phyloP scores from a whole-genome alignment of 2,329 filamentous ascomycete genomes.

The Ceratocystis ficicola region DNA sequence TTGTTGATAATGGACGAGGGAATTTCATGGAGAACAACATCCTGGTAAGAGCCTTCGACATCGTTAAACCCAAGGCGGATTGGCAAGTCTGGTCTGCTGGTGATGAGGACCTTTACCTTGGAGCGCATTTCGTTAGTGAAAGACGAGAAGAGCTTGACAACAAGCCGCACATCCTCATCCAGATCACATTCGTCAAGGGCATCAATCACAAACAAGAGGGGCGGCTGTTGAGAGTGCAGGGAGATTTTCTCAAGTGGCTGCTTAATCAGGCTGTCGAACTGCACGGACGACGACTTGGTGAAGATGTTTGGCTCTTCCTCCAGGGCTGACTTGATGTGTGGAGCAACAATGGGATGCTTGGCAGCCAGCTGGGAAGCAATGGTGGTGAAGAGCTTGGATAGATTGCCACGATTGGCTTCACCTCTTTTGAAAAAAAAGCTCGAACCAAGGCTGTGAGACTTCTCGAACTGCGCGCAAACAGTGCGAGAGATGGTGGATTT shows the following conservation, averaged over 20 bases:
- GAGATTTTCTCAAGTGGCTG: neutral
- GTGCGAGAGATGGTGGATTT: conserved; percentile 32
- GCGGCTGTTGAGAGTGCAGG: neutral
- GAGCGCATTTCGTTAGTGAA: neutral
- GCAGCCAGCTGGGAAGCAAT: conserved; percentile 30
- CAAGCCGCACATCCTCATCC: neutral
- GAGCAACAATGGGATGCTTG: neutral
- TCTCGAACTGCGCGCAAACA: conserved; percentile 24
- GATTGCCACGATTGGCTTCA: conserved; percentile 31
- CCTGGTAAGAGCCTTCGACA: conserved; percentile 31
- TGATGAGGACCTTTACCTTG: conserved; percentile 25
- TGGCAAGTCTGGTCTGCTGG: conserved; percentile 26
- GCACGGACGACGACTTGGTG: neutral
- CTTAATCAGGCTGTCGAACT: neutral
- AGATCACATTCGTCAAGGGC: neutral
- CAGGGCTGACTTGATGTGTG: neutral
- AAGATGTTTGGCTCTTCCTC: neutral
- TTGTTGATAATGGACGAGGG: conserved; percentile 1
- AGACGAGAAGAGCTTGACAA: neutral
- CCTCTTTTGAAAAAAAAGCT: conserved; percentile 38
- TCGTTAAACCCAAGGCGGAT: conserved; percentile 27
- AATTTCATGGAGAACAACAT: conserved; percentile 32
- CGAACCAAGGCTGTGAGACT: conserved; percentile 26
- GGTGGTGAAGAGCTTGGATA: conserved; percentile 32
- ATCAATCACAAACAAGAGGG: neutral